Percentiles rank a stretch among this genome's conserved stretches.
Evolutionary conservation across 2,329 filamentous ascomycete species (phyloP).

Genomic region (Microcyclosporella mali): DNA sequence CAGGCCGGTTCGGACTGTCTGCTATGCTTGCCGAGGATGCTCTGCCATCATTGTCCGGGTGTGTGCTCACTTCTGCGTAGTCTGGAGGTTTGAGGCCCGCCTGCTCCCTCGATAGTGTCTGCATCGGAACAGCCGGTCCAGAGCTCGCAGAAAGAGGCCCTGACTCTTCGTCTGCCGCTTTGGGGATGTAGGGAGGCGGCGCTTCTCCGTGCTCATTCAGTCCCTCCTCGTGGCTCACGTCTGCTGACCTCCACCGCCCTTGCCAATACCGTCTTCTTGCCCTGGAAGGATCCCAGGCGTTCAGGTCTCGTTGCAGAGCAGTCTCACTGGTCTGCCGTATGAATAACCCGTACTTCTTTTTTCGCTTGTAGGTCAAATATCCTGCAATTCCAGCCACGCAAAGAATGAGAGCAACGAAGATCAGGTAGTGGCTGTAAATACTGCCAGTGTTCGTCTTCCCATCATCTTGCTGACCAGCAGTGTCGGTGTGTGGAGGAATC

Average conservation of each 20-base stretch:
- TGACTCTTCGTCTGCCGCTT: slow-evolving; percentile 22
- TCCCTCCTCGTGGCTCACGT: slow-evolving; percentile 46
- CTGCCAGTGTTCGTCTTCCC: slow-evolving; percentile 8
- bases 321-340: slow-evolving; percentile 6
- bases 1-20: not conserved
- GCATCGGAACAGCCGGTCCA: slow-evolving; percentile 32
- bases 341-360: slow-evolving; percentile 27
- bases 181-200: slow-evolving; percentile 54
- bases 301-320: slow-evolving; percentile 14
- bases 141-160: slow-evolving; percentile 6
- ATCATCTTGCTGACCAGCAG: not conserved
- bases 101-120: slow-evolving; percentile 34
- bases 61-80: slow-evolving; percentile 29
- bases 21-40: not conserved
- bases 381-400: slow-evolving; percentile 40
- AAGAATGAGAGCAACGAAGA: slow-evolving; percentile 51
- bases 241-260: slow-evolving; percentile 14
- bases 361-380: slow-evolving; percentile 42
- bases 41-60: not conserved
- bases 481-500: no score
- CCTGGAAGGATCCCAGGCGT: slow-evolving; percentile 9
- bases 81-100: slow-evolving; percentile 37
- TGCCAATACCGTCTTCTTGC: slow-evolving; percentile 27
- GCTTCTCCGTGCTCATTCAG: slow-evolving; percentile 59
- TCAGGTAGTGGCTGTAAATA: slow-evolving; percentile 48